phyloP scores from a whole-genome alignment of 805 yeast genomes.

The Priceomyces medius region DNA sequence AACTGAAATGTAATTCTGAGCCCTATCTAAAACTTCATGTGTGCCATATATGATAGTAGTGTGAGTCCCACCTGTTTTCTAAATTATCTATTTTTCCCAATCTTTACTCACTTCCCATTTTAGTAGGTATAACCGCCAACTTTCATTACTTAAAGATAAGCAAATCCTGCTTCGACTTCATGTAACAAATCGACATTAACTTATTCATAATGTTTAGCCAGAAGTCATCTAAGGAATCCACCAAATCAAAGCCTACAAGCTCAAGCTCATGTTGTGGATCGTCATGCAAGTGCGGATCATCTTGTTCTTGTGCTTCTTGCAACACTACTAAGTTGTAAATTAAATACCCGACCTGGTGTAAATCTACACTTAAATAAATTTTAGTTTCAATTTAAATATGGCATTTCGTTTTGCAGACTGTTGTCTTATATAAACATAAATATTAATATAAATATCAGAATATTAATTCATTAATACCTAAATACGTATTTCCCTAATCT shows the following conservation, averaged over 20 bases:
- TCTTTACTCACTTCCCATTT: no score
- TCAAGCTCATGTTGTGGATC: slow-evolving; percentile 7
- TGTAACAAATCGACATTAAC: no score
- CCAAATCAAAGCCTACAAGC: neutral
- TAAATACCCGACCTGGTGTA: no score
- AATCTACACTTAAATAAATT: no score
- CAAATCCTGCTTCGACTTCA: no score
- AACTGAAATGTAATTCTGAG: no score
- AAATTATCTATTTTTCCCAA: no score
- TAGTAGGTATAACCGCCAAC: neutral
- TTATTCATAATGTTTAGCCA: neutral
- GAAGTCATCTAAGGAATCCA: neutral
- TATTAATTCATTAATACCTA: neutral
- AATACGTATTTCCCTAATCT: neutral
- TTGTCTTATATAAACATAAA: neutral
- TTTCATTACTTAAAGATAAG: neutral
- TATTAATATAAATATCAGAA: neutral
- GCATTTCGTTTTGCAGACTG: neutral
- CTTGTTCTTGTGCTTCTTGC: slow-evolving; percentile 40
- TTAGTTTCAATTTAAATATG: neutral
- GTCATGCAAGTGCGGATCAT: slow-evolving; percentile 39
- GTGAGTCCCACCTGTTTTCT: no score
- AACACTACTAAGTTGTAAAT: slow-evolving; percentile 40
- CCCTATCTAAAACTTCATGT: no score
- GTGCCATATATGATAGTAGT: no score